phyloP scores from a whole-genome alignment of 2,329 filamentous ascomycete species.

The Fusarium sp. region DNA sequence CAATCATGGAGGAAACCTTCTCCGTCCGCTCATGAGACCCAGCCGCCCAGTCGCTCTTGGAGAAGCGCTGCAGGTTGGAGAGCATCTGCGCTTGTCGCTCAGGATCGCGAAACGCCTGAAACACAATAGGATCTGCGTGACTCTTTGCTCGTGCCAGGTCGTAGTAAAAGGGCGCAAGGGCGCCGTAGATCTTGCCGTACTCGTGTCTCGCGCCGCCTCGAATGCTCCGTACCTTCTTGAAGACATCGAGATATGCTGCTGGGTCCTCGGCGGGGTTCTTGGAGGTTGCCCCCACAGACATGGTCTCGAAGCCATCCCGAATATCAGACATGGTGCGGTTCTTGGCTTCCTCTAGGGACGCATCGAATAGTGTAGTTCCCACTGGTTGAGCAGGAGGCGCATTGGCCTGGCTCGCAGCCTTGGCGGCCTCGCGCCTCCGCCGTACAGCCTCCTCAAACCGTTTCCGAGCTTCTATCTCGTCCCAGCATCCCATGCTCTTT shows the following conservation, averaged over 20 bases:
- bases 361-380: constrained; percentile 77
- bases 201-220: constrained; percentile 88
- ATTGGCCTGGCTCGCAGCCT: constrained; percentile 34
- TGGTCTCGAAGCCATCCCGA: constrained; percentile 82
- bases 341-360: constrained; percentile 73
- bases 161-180: constrained; percentile 87
- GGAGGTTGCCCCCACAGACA: constrained; percentile 66
- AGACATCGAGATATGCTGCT: constrained; percentile 73
- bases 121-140: constrained; percentile 85
- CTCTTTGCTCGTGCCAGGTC: constrained; percentile 80
- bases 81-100: constrained; percentile 93
- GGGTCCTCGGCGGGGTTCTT: constrained; percentile 67
- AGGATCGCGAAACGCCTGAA: constrained; percentile 87
- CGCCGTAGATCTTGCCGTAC: constrained; percentile 91
- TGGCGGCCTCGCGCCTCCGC: constrained; percentile 67
- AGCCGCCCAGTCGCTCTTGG: constrained; percentile 81
- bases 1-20: constrained; percentile 78
- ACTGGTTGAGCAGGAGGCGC: constrained; percentile 32
- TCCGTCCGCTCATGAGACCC: constrained; percentile 79
- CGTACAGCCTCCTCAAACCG: constrained; percentile 80
- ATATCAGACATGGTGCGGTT: constrained; percentile 51
- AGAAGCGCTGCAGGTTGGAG: constrained; percentile 81
- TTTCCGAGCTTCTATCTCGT: constrained; percentile 85
- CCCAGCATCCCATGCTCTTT: constrained; percentile 90
- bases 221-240: constrained; percentile 80